These are phyloP conservation scores for Leptographium wingfieldii DNA, from an alignment of 2,329 filamentous ascomycete genomes.

Conservation along the genomic window DNA sequence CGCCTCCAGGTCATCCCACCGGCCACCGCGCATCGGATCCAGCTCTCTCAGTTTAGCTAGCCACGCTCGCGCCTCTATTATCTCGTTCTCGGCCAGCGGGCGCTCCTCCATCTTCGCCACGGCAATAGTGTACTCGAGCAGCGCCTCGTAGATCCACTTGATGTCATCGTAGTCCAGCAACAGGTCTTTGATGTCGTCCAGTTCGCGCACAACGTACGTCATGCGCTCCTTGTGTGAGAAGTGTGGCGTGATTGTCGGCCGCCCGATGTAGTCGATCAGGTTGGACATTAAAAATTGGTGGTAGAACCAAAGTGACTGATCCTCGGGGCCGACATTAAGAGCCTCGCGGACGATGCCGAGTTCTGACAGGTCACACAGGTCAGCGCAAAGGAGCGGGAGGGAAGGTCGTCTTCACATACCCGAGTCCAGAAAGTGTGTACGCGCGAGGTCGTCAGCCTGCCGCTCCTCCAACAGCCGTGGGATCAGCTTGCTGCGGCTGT, in stretches of 20 bases:
- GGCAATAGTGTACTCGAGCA: conserved; percentile 60
- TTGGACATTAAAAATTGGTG: conserved; percentile 76
- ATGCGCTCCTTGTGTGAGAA: conserved; percentile 49
- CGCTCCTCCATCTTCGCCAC: conserved; percentile 41
- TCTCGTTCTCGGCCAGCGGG: conserved; percentile 25
- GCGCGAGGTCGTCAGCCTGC: conserved; percentile 45
- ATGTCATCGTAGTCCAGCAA: conserved; percentile 43
- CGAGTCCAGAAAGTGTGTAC: conserved; percentile 58
- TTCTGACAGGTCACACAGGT: conserved; percentile 33
- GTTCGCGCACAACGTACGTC: conserved; percentile 54
- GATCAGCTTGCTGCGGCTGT: conserved; percentile 76
- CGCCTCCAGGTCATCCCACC: conserved; percentile 61
- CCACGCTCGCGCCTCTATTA: conserved; percentile 40
- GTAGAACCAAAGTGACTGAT: conserved; percentile 96
- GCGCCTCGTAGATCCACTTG: conserved; percentile 83
- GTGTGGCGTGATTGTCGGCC: conserved; percentile 49
- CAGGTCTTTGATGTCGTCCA: conserved; percentile 59
- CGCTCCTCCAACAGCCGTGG: conserved; percentile 62
- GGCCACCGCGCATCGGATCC: conserved; percentile 60
- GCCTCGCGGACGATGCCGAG: conserved; percentile 63
- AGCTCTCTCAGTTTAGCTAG: conserved; percentile 52
- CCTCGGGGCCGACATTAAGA: conserved; percentile 79
- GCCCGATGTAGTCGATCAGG: conserved; percentile 36
- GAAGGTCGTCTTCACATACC: conserved; percentile 29
- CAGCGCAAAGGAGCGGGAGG: neutral